Conservation (phyloP, 2,329 filamentous ascomycete species). For the Calonectria ilicicola region DNA sequence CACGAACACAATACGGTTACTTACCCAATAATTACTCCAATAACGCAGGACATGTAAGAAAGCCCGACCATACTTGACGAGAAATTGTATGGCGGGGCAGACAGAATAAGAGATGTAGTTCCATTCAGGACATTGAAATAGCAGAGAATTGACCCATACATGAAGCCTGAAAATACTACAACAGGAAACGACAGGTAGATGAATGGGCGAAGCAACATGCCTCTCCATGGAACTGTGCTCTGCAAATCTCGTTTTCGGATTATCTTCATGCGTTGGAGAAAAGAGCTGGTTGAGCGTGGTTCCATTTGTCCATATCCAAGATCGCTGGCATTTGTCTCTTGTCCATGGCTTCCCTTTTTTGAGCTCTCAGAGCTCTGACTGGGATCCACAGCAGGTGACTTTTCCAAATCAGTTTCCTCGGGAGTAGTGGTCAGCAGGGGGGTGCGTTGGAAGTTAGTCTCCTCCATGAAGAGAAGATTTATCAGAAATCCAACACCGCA, state of each 20-base stretch:
- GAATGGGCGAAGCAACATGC: conserved; percentile 13
- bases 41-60: conserved; percentile 3
- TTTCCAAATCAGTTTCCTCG: not conserved
- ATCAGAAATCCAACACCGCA: conserved; percentile 13
- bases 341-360: not conserved
- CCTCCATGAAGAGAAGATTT: conserved; percentile 19
- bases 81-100: conserved; percentile 15
- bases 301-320: not conserved
- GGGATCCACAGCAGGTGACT: not conserved
- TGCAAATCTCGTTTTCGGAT: not conserved
- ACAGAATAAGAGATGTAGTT: conserved; percentile 20
- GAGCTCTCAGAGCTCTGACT: not conserved
- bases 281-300: not conserved
- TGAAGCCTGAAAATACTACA: conserved; percentile 16
- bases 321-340: not conserved
- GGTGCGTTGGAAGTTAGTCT: conserved; percentile 20
- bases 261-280: conserved; percentile 10
- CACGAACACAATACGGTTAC: not conserved
- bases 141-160: conserved; percentile 17
- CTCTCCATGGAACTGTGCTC: not conserved
- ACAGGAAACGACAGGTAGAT: conserved; percentile 15
- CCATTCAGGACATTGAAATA: conserved; percentile 24
- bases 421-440: not conserved
- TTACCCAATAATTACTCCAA: conserved; percentile 6
- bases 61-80: conserved; percentile 13